Base-by-base conservation (phyloP, 441 rosid genomes). In the Jatropha multifida region DNA sequence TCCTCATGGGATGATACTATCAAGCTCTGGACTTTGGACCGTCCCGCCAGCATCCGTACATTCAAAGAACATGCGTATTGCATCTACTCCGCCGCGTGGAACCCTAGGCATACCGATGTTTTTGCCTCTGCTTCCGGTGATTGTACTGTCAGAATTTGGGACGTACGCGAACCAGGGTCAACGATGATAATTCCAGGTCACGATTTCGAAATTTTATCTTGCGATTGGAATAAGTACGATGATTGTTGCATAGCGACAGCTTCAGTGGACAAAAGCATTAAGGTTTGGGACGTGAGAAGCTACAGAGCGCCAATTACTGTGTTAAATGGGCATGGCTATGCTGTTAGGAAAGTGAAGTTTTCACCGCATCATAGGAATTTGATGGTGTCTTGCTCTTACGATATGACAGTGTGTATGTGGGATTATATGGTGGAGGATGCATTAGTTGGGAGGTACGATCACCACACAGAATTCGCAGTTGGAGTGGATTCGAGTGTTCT, bases 181-280 rank as follows among this genome's bases (percentile, higher is more conserved):
- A 93, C 99, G 0, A 91, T 93, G 98, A 88, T 93, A 23, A 90
- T 93, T 38, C 94, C 97, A 5, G 98, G 85, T 32, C 98, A 95
- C 55, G 97, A 93, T 48, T 87, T 77, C 38, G 98, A 94, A 80
- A 85, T 93, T 15, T 70, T 95, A 67, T 78, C 93, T 0, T 88
- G 91, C 73, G 99, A 95, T 60, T 95, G 98, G 99, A 95, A 93
- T 74, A 95, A 95, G 76, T 95, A 95, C 68, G 97, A 93, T 54
- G 98, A 93, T 48, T 95, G 98, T 42, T 48, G 83, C 10, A 60
- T 93, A 32, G 99, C 99, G 2, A 93, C 92, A 14, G 85, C 87
- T 1, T 91, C 98, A 1, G 94, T 93, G 18, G 97, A 95, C 68
- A 91, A 89, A 74, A 87, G 87, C 62, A 82, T 93, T 48, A 87